Percentiles rank a stretch among this genome's conserved stretches.
Conservation (phyloP, 1,284 basidiomycete genomes). For the Phylloboletellus chloephorus region DNA sequence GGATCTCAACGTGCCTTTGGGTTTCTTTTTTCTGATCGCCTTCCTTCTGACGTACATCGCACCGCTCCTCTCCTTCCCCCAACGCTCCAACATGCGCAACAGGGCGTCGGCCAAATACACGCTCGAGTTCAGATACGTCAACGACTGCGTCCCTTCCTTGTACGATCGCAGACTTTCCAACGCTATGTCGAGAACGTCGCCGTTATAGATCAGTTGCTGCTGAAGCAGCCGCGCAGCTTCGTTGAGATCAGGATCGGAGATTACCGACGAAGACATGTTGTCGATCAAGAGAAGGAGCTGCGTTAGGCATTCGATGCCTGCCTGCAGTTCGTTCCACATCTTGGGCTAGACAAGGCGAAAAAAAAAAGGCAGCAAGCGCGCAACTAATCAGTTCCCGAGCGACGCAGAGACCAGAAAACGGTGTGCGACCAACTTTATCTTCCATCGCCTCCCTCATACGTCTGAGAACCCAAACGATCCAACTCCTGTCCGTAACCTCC, state of each 20-base stretch:
- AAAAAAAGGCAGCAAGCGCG: slow-evolving; percentile 7
- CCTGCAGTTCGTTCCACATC: slow-evolving; percentile 88
- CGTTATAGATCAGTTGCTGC: slow-evolving; percentile 89
- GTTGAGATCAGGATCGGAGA: slow-evolving; percentile 48
- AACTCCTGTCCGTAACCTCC: slow-evolving; percentile 78
- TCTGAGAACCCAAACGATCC: slow-evolving; percentile 83
- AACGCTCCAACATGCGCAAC: slow-evolving; percentile 81
- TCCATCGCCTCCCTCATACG: slow-evolving; percentile 87
- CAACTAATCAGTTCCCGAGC: slow-evolving; percentile 12
- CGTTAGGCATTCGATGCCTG: slow-evolving; percentile 89
- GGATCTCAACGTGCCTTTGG: slow-evolving; percentile 38
- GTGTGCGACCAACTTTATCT: slow-evolving; percentile 61
- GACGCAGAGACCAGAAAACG: slow-evolving; percentile 3
- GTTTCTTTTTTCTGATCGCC: slow-evolving; percentile 47
- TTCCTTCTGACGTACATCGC: slow-evolving; percentile 76
- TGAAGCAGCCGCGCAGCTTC: slow-evolving; percentile 79
- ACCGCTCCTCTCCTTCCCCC: slow-evolving; percentile 60
- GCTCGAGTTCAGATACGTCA: slow-evolving; percentile 79
- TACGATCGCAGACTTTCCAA: slow-evolving; percentile 72
- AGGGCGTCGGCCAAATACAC: slow-evolving; percentile 79
- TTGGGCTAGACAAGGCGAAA: slow-evolving; percentile 75
- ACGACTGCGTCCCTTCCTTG: slow-evolving; percentile 65
- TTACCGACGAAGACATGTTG: slow-evolving; percentile 42
- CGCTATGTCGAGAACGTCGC: slow-evolving; percentile 84
- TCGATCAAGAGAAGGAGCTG: slow-evolving; percentile 85